phyloP scores from a whole-genome alignment of 768 basidiomycete species.

The Lyophyllum atratum region DNA sequence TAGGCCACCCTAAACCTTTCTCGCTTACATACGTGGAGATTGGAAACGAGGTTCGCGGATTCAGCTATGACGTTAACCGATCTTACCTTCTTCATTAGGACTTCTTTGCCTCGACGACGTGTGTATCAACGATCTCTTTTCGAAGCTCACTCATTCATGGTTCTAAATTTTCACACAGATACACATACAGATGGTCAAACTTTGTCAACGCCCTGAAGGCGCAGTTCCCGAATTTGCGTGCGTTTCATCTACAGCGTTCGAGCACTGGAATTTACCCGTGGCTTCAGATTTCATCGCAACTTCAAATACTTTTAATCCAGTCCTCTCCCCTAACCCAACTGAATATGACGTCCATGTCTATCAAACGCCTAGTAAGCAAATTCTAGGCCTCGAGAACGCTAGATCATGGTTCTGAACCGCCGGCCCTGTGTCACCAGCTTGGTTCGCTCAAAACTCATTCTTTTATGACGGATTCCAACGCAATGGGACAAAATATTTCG shows the following conservation, averaged over 20 bases:
- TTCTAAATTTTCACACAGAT: slow-evolving; percentile 26
- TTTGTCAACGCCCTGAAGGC: slow-evolving; percentile 41
- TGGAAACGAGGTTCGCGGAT: slow-evolving; percentile 52
- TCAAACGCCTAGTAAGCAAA: slow-evolving; percentile 44
- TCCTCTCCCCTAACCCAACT: slow-evolving; percentile 44
- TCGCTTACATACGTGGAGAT: slow-evolving; percentile 50
- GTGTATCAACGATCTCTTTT: neutral
- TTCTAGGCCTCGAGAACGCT: neutral
- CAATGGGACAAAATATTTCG: slow-evolving; percentile 54
- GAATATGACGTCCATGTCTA: slow-evolving; percentile 60
- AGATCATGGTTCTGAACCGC: neutral
- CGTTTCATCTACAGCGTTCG: neutral
- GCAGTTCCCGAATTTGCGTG: slow-evolving; percentile 50
- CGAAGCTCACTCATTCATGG: neutral
- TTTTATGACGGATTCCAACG: slow-evolving; percentile 41
- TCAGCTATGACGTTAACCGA: neutral
- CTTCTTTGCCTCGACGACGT: slow-evolving; percentile 23
- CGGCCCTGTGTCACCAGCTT: slow-evolving; percentile 19
- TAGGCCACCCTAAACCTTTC: slow-evolving; percentile 60
- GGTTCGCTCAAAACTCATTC: slow-evolving; percentile 38
- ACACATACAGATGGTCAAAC: slow-evolving; percentile 48
- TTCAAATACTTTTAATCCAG: slow-evolving; percentile 35
- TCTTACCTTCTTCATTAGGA: slow-evolving; percentile 12
- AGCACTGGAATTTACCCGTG: neutral
- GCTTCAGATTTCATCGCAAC: slow-evolving; percentile 55